Base-by-base conservation (phyloP, 2,329 filamentous ascomycete species). In the Mycosphaerella sp. region DNA sequence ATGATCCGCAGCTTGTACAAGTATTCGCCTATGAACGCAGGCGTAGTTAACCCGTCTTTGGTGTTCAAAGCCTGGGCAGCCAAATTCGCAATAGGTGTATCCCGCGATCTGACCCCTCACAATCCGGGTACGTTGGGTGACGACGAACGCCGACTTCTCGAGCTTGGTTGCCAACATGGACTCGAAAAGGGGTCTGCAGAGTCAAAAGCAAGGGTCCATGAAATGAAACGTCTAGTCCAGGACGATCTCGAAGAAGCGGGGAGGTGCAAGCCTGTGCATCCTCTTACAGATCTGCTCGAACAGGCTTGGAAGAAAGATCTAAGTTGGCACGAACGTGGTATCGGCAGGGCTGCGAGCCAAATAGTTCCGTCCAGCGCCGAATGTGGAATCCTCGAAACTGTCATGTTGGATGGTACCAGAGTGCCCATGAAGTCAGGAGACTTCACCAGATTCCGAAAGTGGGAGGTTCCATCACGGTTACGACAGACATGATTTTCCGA, bases 1-100 rank as follows among this genome's bases (percentile, higher is more conserved):
- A 54, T 66, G 12, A 14, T 48, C 4, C 12, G 32, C 3, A 63
- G 57, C 44, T 31, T 65, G 43, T 9, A 44, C 0, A 32, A 32
- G 38, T 49, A 44, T 39, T 34, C 50, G 10, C 54, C 52, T 23
- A 26, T 17, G 38, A 36, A 34, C 39, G 53, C 29, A 12, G 12
- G n/a, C 12, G 29, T 40, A 42, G 29, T 50, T 14, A 31, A 31
- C 12, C 21, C 39, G 34, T 14, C 42, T 43, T 3, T 45, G n/a
- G 6, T 64, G 6, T 64, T 61, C 57, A 39, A 31, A 11, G 48
- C 56, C 6, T 62, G 51, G 52, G 63, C 58, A 12, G 61, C 58
- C 8, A 66, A 63, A 45, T 66, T 67, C 45, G 64, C 53, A 11
- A 46, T 63, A 21, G 63, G 64, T n/a, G 26, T 60, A 17, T 21